Evolutionary conservation across 192 early-diverging fungal species (phyloP).

Genomic region (Umbelopsis sp.): DNA sequence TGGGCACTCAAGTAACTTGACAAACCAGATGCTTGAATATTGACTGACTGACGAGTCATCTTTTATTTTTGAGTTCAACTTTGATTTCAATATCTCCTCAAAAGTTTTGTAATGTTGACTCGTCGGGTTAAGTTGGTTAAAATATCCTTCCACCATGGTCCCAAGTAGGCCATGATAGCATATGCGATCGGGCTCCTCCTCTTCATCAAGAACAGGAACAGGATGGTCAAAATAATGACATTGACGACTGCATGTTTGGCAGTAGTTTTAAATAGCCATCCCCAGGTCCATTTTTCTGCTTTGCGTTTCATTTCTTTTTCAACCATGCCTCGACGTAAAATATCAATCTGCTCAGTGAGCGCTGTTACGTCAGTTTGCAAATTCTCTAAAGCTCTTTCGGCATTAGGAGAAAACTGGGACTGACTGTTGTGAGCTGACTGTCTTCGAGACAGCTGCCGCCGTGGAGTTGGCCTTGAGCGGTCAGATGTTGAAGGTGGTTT

Average conservation of each 20-base stretch:
- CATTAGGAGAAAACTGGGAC: background rate
- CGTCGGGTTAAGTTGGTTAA: constrained; percentile 8
- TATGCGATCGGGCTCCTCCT: constrained; percentile 35
- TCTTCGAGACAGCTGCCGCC: background rate
- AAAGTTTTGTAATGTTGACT: constrained; percentile 2
- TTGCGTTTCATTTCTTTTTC: background rate
- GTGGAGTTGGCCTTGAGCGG: background rate
- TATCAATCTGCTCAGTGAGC: constrained; percentile 27
- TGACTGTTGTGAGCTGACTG: background rate
- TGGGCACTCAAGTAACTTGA: background rate
- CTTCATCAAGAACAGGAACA: constrained; percentile 29
- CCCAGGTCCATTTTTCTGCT: constrained; percentile 25
- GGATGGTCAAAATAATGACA: constrained; percentile 25
- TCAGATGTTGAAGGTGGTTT: constrained; percentile 11
- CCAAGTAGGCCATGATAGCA: constrained; percentile 23
- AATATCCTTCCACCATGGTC: constrained; percentile 21
- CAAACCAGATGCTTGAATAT: no score
- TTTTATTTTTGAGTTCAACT: background rate
- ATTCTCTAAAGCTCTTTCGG: constrained; percentile 27
- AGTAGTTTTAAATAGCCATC: constrained; percentile 29
- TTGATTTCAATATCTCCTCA: background rate
- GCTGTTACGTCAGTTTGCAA: constrained; percentile 33
- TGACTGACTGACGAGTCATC: background rate
- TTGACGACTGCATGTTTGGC: constrained; percentile 31
- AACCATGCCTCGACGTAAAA: constrained; percentile 7